These are phyloP conservation scores for Tephrocybe sp. DNA, from an alignment of 768 basidiomycete species.

Conservation along the genomic window DNA sequence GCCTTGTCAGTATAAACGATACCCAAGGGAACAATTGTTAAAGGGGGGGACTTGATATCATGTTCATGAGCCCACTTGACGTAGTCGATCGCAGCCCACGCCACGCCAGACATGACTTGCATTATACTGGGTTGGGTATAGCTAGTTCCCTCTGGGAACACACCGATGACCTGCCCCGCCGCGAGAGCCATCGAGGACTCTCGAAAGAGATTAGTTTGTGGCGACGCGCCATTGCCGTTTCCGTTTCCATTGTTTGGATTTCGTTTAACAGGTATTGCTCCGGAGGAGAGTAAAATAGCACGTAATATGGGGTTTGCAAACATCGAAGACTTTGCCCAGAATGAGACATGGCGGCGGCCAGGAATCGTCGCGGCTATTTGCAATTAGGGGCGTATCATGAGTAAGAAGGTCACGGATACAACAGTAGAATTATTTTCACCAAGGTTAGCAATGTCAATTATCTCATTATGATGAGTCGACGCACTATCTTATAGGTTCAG, in stretches of 20 bases:
- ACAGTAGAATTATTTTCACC: conserved; percentile 28
- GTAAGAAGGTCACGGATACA: background rate
- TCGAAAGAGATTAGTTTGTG: conserved; percentile 50
- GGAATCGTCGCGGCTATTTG: conserved; percentile 56
- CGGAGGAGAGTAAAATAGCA: conserved; percentile 54
- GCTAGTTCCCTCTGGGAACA: conserved; percentile 66
- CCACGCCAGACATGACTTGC: conserved; percentile 58
- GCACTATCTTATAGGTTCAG: conserved; percentile 33
- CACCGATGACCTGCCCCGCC: conserved; percentile 53
- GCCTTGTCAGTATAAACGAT: conserved; percentile 72
- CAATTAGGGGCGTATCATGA: background rate
- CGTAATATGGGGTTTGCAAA: conserved; percentile 57
- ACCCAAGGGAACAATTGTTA: conserved; percentile 58
- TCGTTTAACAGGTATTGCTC: conserved; percentile 70
- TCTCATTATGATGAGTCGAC: conserved; percentile 68
- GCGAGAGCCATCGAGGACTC: conserved; percentile 57
- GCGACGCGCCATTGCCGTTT: conserved; percentile 5
- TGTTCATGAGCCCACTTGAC: conserved; percentile 34
- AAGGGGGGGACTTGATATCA: conserved; percentile 22
- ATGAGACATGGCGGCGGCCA: conserved; percentile 53
- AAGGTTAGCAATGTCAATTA: conserved; percentile 52
- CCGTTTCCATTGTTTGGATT: conserved; percentile 45
- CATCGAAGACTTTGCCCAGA: conserved; percentile 71
- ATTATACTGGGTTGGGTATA: conserved; percentile 46
- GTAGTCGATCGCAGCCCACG: conserved; percentile 74